Percentiles rank a stretch among this genome's conserved stretches.
Evolutionary conservation across 108 stramenopile species (phyloP).

Genomic region (Pseudonitzschia multiseries): DNA sequence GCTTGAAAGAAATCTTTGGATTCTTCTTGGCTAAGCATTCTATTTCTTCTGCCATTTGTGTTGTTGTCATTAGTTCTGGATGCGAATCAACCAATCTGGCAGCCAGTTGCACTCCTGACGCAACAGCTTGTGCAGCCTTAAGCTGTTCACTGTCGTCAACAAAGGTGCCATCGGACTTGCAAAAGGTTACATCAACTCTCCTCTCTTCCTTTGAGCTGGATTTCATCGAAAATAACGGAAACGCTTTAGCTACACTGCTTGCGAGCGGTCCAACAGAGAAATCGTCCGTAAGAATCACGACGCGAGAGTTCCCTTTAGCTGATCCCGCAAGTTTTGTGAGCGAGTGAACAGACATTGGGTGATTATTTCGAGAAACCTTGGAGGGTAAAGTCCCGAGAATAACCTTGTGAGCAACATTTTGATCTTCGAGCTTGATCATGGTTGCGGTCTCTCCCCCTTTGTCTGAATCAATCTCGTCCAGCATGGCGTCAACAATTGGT

Average conservation of each 20-base stretch:
- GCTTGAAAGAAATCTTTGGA: slow-evolving; percentile 22
- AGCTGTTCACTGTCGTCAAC: slow-evolving; percentile 15
- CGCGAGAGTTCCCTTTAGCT: slow-evolving; percentile 18
- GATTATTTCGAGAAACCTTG: slow-evolving; percentile 57
- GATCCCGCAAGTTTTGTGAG: slow-evolving; percentile 48
- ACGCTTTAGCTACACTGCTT: slow-evolving; percentile 57
- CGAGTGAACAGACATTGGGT: slow-evolving; percentile 68
- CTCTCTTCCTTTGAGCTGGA: slow-evolving; percentile 23
- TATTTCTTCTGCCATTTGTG: slow-evolving; percentile 48
- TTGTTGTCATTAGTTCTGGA: slow-evolving; percentile 57
- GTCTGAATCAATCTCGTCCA: slow-evolving; percentile 12
- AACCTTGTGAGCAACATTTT: slow-evolving; percentile 19
- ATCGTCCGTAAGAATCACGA: slow-evolving; percentile 31
- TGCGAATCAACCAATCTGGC: slow-evolving; percentile 78
- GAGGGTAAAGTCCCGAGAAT: slow-evolving; percentile 28
- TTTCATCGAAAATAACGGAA: slow-evolving; percentile 63
- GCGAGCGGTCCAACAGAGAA: slow-evolving; percentile 26
- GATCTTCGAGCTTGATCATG: slow-evolving; percentile 9
- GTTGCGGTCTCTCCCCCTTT: slow-evolving; percentile 20
- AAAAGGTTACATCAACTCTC: slow-evolving; percentile 37
- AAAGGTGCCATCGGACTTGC: slow-evolving; percentile 17
- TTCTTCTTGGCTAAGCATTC: slow-evolving; percentile 35
- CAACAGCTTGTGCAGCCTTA: slow-evolving; percentile 31
- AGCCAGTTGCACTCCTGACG: slow-evolving; percentile 58
- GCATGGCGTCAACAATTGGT: slow-evolving; percentile 19